Percentiles rank a stretch among this genome's conserved stretches.
Evolutionary conservation across 1,284 basidiomycete genomes (phyloP).

Genomic region (Naganishia sp.): DNA sequence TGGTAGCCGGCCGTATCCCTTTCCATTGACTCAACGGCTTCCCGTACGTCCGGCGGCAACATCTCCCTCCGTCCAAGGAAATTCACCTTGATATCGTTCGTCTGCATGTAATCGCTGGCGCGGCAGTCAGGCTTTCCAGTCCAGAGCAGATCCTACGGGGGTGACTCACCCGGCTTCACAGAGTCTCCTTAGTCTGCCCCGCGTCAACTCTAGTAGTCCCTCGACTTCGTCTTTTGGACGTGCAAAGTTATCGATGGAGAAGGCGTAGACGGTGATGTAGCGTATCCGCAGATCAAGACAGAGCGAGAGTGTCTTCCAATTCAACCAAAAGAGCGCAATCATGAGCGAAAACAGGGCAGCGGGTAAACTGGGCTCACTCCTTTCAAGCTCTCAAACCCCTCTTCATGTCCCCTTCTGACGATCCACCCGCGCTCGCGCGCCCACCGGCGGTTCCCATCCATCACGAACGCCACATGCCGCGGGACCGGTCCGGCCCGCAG

Average conservation of each 20-base stretch:
- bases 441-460: conserved; percentile 96
- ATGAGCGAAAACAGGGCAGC: background rate
- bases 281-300: conserved; percentile 73
- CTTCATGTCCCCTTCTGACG: conserved; percentile 75
- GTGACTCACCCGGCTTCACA: conserved; percentile 72
- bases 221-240: conserved; percentile 83
- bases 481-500: conserved; percentile 84
- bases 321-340: background rate
- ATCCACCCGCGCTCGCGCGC: conserved; percentile 70
- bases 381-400: conserved; percentile 80
- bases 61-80: conserved; percentile 76
- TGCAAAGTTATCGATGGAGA: conserved; percentile 97
- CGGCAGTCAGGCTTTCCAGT: background rate
- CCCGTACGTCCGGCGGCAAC: conserved; percentile 74
- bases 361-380: conserved; percentile 60
- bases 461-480: conserved; percentile 88
- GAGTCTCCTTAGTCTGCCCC: conserved; percentile 78
- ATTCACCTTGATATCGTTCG: conserved; percentile 81
- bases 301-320: conserved; percentile 67
- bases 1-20: conserved; percentile 73
- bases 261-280: conserved; percentile 91
- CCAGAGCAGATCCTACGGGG: background rate
- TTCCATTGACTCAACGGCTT: conserved; percentile 73
- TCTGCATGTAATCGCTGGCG: conserved; percentile 75
- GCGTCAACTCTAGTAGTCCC: conserved; percentile 80